These are phyloP conservation scores for Apiospora pterosperma DNA, from an alignment of 2,329 filamentous ascomycete genomes.

Conservation along the genomic window DNA sequence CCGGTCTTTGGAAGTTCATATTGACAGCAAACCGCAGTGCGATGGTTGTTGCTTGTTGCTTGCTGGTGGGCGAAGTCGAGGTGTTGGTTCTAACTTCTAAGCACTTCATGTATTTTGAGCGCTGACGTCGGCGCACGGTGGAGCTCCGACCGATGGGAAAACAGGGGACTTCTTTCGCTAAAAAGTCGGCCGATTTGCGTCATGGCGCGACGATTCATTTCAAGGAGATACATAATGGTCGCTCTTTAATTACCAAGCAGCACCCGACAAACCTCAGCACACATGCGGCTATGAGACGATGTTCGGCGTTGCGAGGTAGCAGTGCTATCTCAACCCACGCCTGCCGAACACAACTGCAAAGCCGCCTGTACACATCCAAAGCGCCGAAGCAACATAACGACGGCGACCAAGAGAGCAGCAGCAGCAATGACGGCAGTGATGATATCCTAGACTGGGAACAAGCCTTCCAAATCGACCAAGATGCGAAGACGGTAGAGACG, in stretches of 20 bases:
- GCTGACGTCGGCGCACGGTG: conserved; percentile 3
- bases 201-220: not conserved
- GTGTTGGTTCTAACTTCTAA: not conserved
- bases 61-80: not conserved
- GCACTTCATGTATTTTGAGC: not conserved
- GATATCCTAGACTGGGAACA: conserved; percentile 28
- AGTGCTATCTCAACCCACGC: conserved; percentile 14
- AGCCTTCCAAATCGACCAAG: conserved; percentile 33
- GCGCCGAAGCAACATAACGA: not conserved
- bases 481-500: conserved; percentile 42
- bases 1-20: conserved; percentile 34
- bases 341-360: conserved; percentile 9
- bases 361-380: conserved; percentile 13
- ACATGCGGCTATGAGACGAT: conserved; percentile 30
- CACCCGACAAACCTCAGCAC: conserved; percentile 1
- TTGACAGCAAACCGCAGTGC: conserved; percentile 1
- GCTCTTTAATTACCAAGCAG: not conserved
- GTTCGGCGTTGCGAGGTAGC: conserved; percentile 21
- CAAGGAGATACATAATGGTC: not conserved
- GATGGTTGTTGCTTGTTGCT: not conserved
- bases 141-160: not conserved
- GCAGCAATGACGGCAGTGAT: not conserved
- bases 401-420: not conserved
- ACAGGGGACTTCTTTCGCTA: not conserved
- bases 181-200: not conserved